phyloP scores from a whole-genome alignment of 2,329 filamentous ascomycete species.

The Fusarium napiforme region DNA sequence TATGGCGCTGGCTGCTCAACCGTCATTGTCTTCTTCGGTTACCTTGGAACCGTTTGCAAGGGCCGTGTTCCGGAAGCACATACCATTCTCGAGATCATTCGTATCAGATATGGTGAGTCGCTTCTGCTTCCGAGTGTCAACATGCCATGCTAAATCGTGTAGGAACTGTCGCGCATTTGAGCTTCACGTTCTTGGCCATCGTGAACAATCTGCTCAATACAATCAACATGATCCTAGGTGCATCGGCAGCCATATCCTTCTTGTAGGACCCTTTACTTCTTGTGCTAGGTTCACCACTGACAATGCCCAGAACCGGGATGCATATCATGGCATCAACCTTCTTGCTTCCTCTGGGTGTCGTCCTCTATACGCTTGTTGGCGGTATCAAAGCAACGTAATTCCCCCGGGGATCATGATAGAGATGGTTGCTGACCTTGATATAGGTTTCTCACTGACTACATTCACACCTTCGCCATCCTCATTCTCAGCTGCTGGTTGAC shows the following conservation, averaged over 20 bases:
- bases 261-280: neutral
- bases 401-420: rapidly evolving
- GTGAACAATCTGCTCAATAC: neutral
- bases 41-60: neutral
- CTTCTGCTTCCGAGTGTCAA: too few species aligned
- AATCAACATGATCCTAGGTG: neutral
- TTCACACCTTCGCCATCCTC: neutral
- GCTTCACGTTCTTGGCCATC: neutral
- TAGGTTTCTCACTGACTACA: neutral
- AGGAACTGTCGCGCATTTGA: neutral
- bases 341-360: rapidly evolving
- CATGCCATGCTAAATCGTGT: too few species aligned
- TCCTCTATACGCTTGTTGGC: neutral
- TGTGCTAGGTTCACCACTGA: neutral
- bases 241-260: neutral
- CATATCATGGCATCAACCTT: neutral
- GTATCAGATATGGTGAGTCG: neutral
- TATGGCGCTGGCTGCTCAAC: neutral
- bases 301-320: rapidly evolving
- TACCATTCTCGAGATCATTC: neutral
- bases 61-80: neutral
- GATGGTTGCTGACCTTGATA: too few species aligned
- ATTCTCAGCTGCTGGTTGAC: neutral
- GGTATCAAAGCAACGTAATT: neutral
- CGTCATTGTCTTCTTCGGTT: neutral